These are phyloP conservation scores for Botrytis pseudocinerea DNA, from an alignment of 2,329 filamentous ascomycete genomes.

Conservation along the genomic window DNA sequence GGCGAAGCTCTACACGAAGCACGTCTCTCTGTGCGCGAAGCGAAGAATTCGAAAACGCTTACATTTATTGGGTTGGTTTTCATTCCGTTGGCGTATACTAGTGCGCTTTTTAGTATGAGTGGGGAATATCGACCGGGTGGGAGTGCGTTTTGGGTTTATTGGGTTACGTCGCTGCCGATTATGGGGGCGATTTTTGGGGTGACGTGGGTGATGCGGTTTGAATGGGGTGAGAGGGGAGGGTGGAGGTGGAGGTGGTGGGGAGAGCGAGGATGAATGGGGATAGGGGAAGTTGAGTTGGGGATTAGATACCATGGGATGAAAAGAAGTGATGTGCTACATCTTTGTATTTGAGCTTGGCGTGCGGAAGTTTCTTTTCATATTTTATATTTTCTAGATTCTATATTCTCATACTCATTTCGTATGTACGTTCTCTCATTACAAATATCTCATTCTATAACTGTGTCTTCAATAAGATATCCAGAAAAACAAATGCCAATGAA, in stretches of 20 bases:
- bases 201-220: conserved; percentile 1
- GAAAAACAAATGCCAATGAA: too few relatives aligned
- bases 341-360: background rate
- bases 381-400: background rate
- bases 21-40: background rate
- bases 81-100: background rate
- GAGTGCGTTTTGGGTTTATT: conserved; percentile 8
- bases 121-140: background rate
- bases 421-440: accelerated
- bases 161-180: conserved; percentile 1
- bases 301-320: background rate
- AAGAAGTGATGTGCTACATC: background rate
- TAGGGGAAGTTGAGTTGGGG: background rate
- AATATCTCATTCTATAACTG: background rate
- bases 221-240: background rate
- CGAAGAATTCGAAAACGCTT: background rate
- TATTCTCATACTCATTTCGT: background rate
- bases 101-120: conserved; percentile 19
- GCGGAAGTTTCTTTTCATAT: background rate
- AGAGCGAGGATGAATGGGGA: background rate
- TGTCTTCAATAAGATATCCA: background rate
- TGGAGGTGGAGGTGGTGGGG: background rate
- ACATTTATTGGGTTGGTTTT: conserved; percentile 11
- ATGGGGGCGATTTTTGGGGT: conserved; percentile 1
- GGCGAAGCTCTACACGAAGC: conserved; percentile 9